Evolutionary conservation across 1,284 basidiomycete species (phyloP), one percentile per base, ranked within the genome.

Genomic region (Ustilago trichophora): DNA sequence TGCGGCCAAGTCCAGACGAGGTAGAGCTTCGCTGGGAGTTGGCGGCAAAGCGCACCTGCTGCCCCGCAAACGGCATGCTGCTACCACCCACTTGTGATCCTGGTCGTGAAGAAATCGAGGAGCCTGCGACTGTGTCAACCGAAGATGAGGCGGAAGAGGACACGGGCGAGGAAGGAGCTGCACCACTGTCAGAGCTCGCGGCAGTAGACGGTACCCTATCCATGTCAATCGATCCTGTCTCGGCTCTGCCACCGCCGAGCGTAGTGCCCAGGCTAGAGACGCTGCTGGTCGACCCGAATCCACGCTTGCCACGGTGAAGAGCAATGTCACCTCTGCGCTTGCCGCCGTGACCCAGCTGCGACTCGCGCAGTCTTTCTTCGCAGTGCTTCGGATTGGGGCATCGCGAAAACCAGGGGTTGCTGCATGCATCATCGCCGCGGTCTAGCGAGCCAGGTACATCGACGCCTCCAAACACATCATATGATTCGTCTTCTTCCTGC

Each of bases 351-450:
- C 27, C 36, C 13, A 19, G 16, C n/a, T 25, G 45, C 12, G 58
- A 62, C 24, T 54, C 51, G 26, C 45, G 24, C 40, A 41, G 27
- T 2, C 27, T n/a, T 21, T 53, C 55, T 22, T 51, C 47, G 42
- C 64, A 56, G 41, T 71, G 72, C 29, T 50, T 63, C 13, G 75
- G 73, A 32, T 73, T 75, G 27, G 75, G 73, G 37, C 75, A 77
- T 6, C 75, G 62, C 13, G 58, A 68, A 60, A 66, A 77, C 65
- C 69, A 75, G 9, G 75, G 75, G 33, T 77, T 77, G 22, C 11
- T 27, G 32, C 48, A 57, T 9, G 75, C 60, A 36, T 77, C 75
- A 27, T 73, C 73, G 31, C 73, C 75, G 15, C 64, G 53, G 45
- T 77, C 75, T 12, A 75, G 47, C 25, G 63, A 65, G 25, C 69